phyloP scores from a whole-genome alignment of 2,329 filamentous ascomycete genomes.

The Cladobotryum mycophilum region DNA sequence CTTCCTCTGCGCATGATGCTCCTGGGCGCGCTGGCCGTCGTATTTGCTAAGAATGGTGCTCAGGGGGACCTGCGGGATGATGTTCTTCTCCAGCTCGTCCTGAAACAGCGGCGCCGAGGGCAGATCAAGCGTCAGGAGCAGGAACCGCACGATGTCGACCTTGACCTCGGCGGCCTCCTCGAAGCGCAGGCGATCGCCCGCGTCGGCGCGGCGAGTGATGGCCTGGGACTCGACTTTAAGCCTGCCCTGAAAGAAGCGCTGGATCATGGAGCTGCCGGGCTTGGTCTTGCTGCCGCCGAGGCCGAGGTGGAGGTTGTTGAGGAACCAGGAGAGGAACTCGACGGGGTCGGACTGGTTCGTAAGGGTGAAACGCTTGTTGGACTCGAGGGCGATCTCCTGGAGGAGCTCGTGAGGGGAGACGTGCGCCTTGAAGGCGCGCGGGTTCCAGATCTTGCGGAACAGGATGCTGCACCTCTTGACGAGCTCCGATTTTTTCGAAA shows the following conservation, averaged over 20 bases:
- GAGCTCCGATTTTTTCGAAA: conserved; percentile 66
- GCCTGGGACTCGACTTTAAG: conserved; percentile 89
- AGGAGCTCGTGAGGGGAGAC: conserved; percentile 96
- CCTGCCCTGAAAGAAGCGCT: conserved; percentile 88
- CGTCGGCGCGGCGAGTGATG: conserved; percentile 86
- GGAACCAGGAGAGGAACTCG: conserved; percentile 94
- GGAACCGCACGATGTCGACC: conserved; percentile 70
- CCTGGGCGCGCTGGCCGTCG: conserved; percentile 79
- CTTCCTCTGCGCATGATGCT: conserved; percentile 80
- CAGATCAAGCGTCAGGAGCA: conserved; percentile 89
- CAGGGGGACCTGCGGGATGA: conserved; percentile 88
- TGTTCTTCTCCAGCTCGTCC: conserved; percentile 88
- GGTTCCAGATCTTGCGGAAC: conserved; percentile 96
- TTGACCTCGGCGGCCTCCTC: conserved; percentile 82
- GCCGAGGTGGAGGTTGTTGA: conserved; percentile 89
- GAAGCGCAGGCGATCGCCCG: conserved; percentile 81
- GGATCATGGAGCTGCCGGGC: conserved; percentile 77
- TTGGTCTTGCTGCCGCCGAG: conserved; percentile 86
- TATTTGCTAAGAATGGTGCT: conserved; percentile 84
- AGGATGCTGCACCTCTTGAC: conserved; percentile 83
- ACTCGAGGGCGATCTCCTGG: conserved; percentile 85
- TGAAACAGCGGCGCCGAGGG: conserved; percentile 92
- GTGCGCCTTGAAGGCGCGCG: conserved; percentile 90
- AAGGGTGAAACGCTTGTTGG: conserved; percentile 86
- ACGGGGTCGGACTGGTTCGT: conserved; percentile 91